Evolutionary conservation across 2,329 filamentous ascomycete genomes (phyloP).

Genomic region (Neofusicoccum cordaticola): DNA sequence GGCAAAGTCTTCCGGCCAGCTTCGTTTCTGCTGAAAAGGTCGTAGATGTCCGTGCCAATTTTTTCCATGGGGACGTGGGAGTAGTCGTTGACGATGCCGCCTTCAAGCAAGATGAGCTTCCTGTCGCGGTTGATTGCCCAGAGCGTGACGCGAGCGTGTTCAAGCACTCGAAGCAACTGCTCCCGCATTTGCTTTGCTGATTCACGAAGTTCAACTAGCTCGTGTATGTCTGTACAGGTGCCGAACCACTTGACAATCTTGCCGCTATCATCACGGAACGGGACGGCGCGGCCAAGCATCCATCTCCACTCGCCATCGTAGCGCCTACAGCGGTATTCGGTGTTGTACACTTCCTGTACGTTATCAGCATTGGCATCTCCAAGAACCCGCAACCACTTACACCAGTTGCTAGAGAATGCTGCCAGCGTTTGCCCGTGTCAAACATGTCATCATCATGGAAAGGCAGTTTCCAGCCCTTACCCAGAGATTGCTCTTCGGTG

Average conservation of each 20-base stretch:
- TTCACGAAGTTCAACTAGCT: conserved; percentile 66
- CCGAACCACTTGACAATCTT: conserved; percentile 77
- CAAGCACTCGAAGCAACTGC: conserved; percentile 69
- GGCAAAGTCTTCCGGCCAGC: conserved; percentile 32
- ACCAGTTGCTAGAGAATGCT: conserved; percentile 62
- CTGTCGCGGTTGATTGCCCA: conserved; percentile 67
- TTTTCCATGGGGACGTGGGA: conserved; percentile 38
- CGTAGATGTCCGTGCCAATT: conserved; percentile 62
- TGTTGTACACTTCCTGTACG: conserved; percentile 56
- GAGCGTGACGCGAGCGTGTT: conserved; percentile 71
- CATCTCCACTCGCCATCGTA: conserved; percentile 71
- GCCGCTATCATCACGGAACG: conserved; percentile 64
- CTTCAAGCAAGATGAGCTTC: conserved; percentile 67
- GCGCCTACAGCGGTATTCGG: conserved; percentile 68
- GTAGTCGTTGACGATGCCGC: conserved; percentile 47
- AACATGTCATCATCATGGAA: conserved; percentile 70
- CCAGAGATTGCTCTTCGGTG: conserved; percentile 59
- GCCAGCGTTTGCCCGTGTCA: conserved; percentile 57
- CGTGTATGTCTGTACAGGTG: conserved; percentile 76
- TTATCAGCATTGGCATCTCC: neutral
- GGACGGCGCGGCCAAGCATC: conserved; percentile 72
- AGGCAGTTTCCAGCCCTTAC: conserved; percentile 59
- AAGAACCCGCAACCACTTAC: neutral
- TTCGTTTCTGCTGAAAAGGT: conserved; percentile 51
- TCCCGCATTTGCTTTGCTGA: conserved; percentile 65